Base-by-base conservation (phyloP, 148 eudicot genomes). In the Chenopodium quinoa region DNA sequence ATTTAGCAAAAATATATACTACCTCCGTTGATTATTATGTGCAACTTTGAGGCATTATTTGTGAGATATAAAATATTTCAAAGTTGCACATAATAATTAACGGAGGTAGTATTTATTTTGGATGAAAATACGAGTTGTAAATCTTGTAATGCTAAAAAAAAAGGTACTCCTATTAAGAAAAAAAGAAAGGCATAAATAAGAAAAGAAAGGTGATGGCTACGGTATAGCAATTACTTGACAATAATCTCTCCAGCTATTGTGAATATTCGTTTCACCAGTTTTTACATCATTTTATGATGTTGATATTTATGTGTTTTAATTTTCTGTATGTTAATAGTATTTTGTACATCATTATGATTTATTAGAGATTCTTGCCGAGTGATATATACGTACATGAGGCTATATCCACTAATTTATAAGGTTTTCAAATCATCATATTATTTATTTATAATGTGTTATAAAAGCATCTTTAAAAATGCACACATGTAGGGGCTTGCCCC, bases 211-310 rank as follows among this genome's bases (percentile, higher is more conserved):
- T 71, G 81, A 67, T 78, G 70, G 79, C 79, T 48, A 73, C 37
- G 46, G 20, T 72, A 78, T 72, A 31, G 37, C 74, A 78, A 73
- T 50, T 17, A 66, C 75, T 52, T 9, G 74, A 44, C 58, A 79
- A 27, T 83, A 40, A 40, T 6, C 44, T 6, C 66, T 78, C 85
- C 85, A 83, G 85, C 85, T 83, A 79, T 64, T n/a, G 27, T 78
- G 67, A 83, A 78, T 83, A 83, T 83, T 83, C 82, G 78, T 78
- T 17, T 50, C 63, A 83, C 19, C 54, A 73, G 74, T 73, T 79
- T 29, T 73, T 74, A 73, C 78, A 75, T 50, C 44, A 65, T 40
- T 73, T 40, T 40, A 23, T 74, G 82, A 78, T 83, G 82, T 66
- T 78, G 78, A 78, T n/a, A 52, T 78, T 4, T 83, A 6, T 1